Base-by-base conservation (phyloP, 441 rosid genomes). In the Lepidium campestre region DNA sequence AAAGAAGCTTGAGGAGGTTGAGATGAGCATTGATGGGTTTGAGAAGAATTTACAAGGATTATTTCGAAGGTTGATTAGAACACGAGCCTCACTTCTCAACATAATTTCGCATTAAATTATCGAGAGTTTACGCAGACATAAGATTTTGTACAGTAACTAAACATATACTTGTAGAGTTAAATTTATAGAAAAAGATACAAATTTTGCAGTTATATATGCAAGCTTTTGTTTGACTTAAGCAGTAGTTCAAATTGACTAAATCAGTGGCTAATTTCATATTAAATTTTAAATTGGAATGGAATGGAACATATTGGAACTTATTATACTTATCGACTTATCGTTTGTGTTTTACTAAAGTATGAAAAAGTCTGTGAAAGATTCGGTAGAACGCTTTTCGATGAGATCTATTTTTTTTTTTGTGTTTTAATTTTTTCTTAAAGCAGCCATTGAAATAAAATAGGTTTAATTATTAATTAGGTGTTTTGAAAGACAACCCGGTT, bases 41-140 rank as follows among this genome's bases (percentile, higher is more conserved):
- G 93, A 85, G 78, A 78, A 65, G 40, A 58, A 76, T 20, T 56
- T 85, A 73, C 90, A 88, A 66, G 55, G 81, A 9, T 55, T 84
- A 64, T 82, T 81, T 67, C 82, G 90, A 80, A 54, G 68, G 46
- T 74, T 91, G 85, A 76, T 84, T 6, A 83, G 84, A 75, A 69
- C 93, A 57, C 81, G 91, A 75, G 70, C 88, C 18, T 70, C 89
- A 11, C 75, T 91, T 64, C 75, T 88, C 75, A 91, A 85, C 77
- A 86, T 86, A 11, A 62, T 84, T 54, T 88, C 90, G 19, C 54
- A 40, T 22, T 72, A 52, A 39, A 48, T 32, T 49, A 57, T 65
- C 65, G 36, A 71, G 59, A 65, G 8, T 71, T 31, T 46, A 41
- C 17, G n/a, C 53, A 35, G 25, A 34, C 9, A 68, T 20, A 50